Evolutionary conservation across 2,329 filamentous ascomycete species (phyloP), one percentile per base, ranked within the genome.

Genomic region (Oidium heveae): DNA sequence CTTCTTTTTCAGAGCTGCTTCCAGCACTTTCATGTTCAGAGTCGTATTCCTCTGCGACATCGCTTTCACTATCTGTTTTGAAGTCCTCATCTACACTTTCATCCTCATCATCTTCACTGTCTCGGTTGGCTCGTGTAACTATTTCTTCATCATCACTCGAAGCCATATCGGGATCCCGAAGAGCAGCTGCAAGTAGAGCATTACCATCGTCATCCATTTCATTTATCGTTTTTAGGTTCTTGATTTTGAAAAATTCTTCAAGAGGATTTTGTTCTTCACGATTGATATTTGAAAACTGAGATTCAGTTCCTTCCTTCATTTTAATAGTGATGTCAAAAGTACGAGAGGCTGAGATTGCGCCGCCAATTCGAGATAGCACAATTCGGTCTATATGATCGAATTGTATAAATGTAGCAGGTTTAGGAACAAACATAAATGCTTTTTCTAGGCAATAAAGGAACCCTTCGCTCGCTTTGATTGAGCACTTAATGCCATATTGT

Each of bases 401-500:
- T 57, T 86, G 84, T 57, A 98, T 89, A 70, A 96, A 98, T 1
- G 89, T 95, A 16, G 91, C 88, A 1, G 91, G 91, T 71, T 98
- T 98, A 34, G 91, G 91, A 16, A 98, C 91, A 67, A 98, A 98
- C 78, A 98, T 93, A 68, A 98, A 94, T 8, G 88, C 89, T 70
- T 95, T 95, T 69, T 98, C 91, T 61, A 98, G 72, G 67, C 88
- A 95, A 76, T 94, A 98, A 53, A 98, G 73, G 65, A 94, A 88
- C 57, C 93, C 91, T 70, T 98, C 91, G 68, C 93, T 95, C 54
- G 93, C 93, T 71, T 98, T 98, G 77, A 98, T 95, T n/a, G 88
- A 94, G 69, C 91, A 98, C 71, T 98, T 98, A 69, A 98, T 93
- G 56, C 91, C 91, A 61, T 82, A 86, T 68, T 95, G 88, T 63